Evolutionary conservation across 2,329 filamentous ascomycete species (phyloP).

Genomic region (Diplodia seriata): DNA sequence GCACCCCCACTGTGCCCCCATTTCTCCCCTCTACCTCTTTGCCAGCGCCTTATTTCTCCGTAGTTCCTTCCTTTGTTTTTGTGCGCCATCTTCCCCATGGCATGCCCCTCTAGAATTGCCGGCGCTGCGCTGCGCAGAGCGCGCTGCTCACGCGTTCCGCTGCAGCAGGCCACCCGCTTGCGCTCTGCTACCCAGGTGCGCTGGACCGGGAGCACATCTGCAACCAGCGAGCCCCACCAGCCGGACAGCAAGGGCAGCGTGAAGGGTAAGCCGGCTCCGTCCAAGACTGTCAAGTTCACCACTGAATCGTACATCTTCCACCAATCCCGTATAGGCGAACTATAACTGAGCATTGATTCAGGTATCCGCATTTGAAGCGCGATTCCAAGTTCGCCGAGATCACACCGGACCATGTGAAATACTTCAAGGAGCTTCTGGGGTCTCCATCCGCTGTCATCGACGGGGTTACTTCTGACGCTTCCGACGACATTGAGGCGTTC

Average conservation of each 20-base stretch:
- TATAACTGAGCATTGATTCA: constrained; percentile 35
- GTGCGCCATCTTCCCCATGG: constrained; percentile 41
- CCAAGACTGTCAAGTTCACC: constrained; percentile 73
- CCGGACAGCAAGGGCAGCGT: constrained; percentile 46
- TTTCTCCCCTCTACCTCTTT: constrained; percentile 8
- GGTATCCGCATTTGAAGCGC: constrained; percentile 81
- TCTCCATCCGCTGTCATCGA: constrained; percentile 82
- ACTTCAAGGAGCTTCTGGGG: constrained; percentile 83
- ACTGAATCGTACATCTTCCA: constrained; percentile 69
- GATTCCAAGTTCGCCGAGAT: constrained; percentile 76
- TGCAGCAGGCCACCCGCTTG: constrained; percentile 38
- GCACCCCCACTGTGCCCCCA: constrained; percentile 15
- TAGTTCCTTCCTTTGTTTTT: constrained; percentile 3
- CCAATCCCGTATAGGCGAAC: too few relatives aligned
- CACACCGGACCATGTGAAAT: constrained; percentile 78
- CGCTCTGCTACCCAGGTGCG: constrained; percentile 44
- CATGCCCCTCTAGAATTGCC: constrained; percentile 44
- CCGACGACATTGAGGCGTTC: constrained; percentile 86
- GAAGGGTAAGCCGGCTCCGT: constrained; percentile 44
- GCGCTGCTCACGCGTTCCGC: constrained; percentile 40
- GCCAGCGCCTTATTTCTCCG: neutral
- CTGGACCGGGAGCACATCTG: constrained; percentile 48
- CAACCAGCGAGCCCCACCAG: constrained; percentile 52
- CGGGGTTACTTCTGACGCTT: constrained; percentile 74
- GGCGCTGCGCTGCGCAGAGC: constrained; percentile 43